Evolutionary conservation across 1,284 basidiomycete species (phyloP).

Genomic region (Moesziomyces antarcticus): DNA sequence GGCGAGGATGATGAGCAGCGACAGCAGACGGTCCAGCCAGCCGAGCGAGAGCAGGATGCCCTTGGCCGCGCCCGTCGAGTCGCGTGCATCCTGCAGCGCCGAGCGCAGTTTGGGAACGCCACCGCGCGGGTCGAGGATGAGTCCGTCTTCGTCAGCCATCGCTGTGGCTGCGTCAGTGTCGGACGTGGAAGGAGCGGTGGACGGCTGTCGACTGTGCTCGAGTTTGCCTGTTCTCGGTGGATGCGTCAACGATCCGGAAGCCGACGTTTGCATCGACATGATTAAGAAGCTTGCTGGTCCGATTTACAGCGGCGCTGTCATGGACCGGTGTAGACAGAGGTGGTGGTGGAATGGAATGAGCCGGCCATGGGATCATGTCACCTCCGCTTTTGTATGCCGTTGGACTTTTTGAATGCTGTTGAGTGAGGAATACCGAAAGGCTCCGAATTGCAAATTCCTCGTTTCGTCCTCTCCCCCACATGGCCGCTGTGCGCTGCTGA

Average conservation of each 20-base stretch:
- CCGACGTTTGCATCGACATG: neutral
- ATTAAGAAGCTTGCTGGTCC: too few species aligned
- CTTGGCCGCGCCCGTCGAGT: constrained; percentile 42
- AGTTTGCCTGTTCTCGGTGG: neutral
- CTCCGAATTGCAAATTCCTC: constrained; percentile 26
- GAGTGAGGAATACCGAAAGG: neutral
- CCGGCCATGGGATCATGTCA: too few species aligned
- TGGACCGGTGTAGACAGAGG: too few species aligned
- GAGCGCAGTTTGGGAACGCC: constrained; percentile 47
- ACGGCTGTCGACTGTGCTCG: constrained; percentile 2
- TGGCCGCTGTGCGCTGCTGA: too few species aligned
- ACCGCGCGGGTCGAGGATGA: constrained; percentile 42
- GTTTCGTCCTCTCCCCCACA: too few species aligned
- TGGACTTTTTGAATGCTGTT: neutral
- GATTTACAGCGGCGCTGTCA: too few species aligned
- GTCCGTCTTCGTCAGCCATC: constrained; percentile 36
- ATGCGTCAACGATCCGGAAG: neutral
- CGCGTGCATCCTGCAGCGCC: constrained; percentile 45
- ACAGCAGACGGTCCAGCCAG: constrained; percentile 77
- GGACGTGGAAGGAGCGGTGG: constrained; percentile 1
- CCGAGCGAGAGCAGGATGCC: constrained; percentile 65
- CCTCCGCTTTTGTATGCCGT: too few species aligned
- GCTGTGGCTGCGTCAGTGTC: neutral
- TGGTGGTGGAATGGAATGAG: too few species aligned
- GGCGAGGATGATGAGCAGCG: constrained; percentile 77